Base-by-base conservation (phyloP, 148 eudicot species). In the Dysphania ambrosioides region DNA sequence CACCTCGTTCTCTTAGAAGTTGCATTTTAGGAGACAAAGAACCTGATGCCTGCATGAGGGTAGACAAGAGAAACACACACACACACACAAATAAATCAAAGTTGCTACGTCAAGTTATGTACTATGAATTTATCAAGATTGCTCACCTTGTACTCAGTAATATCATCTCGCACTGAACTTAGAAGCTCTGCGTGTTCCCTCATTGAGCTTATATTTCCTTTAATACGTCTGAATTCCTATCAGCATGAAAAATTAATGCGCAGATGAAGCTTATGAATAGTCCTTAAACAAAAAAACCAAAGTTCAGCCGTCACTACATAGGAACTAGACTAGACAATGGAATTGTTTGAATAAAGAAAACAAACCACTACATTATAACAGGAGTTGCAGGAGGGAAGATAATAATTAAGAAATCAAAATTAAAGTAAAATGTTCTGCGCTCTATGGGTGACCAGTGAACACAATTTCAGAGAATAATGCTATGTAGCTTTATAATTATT, bases 181-280 rank as follows among this genome's bases (percentile, higher is more conserved):
- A 94, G 96, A 67, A 94, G 98, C 84, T 94, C 98, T 30, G 96
- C 97, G 70, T 92, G 97, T 83, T 94, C 98, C 82, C 81, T 88
- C 97, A 94, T 94, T 44, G 97, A 88, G 66, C 83, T 90, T 78
- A 94, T 92, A 79, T 92, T 94, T 68, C 98, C 97, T 80, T 90
- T 94, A 68, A 84, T 94, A 60, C 98, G 87, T 85, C 88, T 86
- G 79, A 90, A 94, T 79, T 91, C 96, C 97, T 91, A 71, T 31
- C 82, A 72, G 68, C 72, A 83, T 42, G 21, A 18, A 21, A 79
- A 75, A 67, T 32, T 72, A 53, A 24, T 62, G n/a, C n/a, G n/a
- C n/a, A n/a, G 32, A 68, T 24, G 65, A 27, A 73, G 41, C 35
- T 32, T 47, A 73, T 15, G 18, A n/a, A 82, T 7, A 79, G 56